Evolutionary conservation across 1,139 yeast genomes (phyloP), one percentile per base, ranked within the genome.

Genomic region (Zygotorulaspora mrakii): DNA sequence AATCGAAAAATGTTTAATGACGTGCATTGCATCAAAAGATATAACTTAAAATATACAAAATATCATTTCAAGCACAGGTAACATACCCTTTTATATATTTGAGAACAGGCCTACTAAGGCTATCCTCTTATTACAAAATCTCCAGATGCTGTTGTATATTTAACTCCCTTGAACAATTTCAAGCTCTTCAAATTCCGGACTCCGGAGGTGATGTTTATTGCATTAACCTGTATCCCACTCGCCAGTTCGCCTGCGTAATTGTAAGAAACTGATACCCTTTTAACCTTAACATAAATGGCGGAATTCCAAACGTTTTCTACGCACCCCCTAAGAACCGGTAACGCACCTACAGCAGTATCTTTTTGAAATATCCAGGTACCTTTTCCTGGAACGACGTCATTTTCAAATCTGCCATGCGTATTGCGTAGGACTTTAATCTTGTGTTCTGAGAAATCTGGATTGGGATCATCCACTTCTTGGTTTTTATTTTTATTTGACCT

Each of bases 91-190:
- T 6, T 20, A 20, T 20, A 9, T 20, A 20, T 20, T n/a, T 6
- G 22, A 20, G 9, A 20, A 6, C 22, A 20, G 8, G 9, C 9
- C 8, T 6, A 6, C 6, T 6, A 20, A 9, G 7, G 18, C 12
- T 24, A 6, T 12, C 37, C 35, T 29, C 82, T 62, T 13, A 79
- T 67, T 16, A 77, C 64, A 54, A 67, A 78, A 43, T 81, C 79
- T 0, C 83, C 87, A 0, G 85, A 71, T 39, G 66, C 66, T 4
- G 96, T 79, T 9, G 76, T 66, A 57, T 89, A 89, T 56, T 89
- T 84, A 18, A 89, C 96, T 1, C 98, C 97, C 60, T 89, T 91
- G 68, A 80, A 91, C 0, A 95, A 95, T 54, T 80, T 82, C 3
- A 20, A 31, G 12, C 13, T 20, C 17, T 31, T 39, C n/a, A 25